Evolutionary conservation across 2,329 filamentous ascomycete genomes (phyloP).

Genomic region (Botrytis medusae): DNA sequence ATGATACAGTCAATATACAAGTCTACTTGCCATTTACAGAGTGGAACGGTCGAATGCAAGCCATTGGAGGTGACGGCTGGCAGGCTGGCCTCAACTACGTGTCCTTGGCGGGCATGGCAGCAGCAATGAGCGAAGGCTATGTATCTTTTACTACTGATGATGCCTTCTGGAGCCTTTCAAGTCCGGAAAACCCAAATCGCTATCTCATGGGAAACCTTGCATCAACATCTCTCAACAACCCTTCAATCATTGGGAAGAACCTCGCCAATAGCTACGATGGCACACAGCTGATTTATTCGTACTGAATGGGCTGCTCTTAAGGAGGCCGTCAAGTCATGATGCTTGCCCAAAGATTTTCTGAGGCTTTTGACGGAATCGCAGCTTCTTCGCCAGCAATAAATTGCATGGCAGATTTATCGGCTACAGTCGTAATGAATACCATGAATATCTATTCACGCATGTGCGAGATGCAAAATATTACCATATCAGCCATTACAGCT

Average conservation of each 20-base stretch:
- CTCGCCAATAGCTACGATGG: constrained; percentile 41
- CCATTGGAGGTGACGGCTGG: constrained; percentile 38
- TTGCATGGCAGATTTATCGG: neutral
- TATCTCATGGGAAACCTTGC: constrained; percentile 42
- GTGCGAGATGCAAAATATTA: neutral
- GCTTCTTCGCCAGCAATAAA: constrained; percentile 43
- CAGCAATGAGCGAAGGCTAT: constrained; percentile 29
- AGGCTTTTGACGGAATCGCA: constrained; percentile 44
- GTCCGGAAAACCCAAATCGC: constrained; percentile 27
- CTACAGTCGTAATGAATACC: neutral
- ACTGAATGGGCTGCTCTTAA: constrained; percentile 43
- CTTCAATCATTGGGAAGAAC: constrained; percentile 40
- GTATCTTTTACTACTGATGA: constrained; percentile 36
- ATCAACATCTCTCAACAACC: constrained; percentile 41
- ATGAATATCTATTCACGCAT: neutral
- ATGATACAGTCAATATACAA: constrained; percentile 12
- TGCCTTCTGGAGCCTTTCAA: constrained; percentile 17
- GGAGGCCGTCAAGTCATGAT: constrained; percentile 43
- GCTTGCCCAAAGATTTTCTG: constrained; percentile 42
- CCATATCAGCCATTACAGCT: constrained; percentile 46
- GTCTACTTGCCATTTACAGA: constrained; percentile 33
- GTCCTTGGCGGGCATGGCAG: neutral
- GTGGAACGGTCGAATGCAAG: constrained; percentile 40
- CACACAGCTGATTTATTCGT: constrained; percentile 39
- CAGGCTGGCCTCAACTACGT: neutral